Evolutionary conservation across 2,329 filamentous ascomycete species (phyloP).

Genomic region (Didymella sp.): DNA sequence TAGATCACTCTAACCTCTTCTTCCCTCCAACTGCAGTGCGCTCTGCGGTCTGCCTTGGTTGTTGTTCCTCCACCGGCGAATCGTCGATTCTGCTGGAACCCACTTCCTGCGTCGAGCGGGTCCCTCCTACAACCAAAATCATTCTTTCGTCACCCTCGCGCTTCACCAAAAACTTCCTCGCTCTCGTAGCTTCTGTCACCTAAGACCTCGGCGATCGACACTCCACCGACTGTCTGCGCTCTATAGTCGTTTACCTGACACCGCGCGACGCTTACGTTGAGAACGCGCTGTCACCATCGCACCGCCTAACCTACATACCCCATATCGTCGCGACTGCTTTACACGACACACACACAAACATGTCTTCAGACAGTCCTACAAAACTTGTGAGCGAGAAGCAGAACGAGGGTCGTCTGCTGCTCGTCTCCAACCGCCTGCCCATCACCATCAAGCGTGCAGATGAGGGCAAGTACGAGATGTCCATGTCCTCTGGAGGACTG

Average conservation of each 20-base stretch:
- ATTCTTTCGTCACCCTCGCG: conserved; percentile 43
- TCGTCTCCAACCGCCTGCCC: conserved; percentile 92
- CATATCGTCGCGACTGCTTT: conserved; percentile 5
- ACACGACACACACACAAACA: conserved; percentile 18
- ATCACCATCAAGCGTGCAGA: conserved; percentile 96
- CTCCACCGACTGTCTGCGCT: conserved; percentile 4
- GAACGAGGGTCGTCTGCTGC: conserved; percentile 66
- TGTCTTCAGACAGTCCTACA: conserved; percentile 42
- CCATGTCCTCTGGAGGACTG: conserved; percentile 95
- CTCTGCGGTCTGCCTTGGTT: conserved; percentile 19
- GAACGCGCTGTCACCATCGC: conserved; percentile 6
- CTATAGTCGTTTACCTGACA: neutral
- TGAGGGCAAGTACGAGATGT: conserved; percentile 90
- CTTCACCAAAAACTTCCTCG: conserved; percentile 9
- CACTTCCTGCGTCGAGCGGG: conserved; percentile 33
- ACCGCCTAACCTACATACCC: conserved; percentile 12
- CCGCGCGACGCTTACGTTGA: conserved; percentile 1
- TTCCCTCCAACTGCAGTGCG: conserved; percentile 18
- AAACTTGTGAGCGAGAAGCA: conserved; percentile 35
- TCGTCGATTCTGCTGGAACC: conserved; percentile 40
- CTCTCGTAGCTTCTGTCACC: conserved; percentile 3
- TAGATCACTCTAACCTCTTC: conserved; percentile 21
- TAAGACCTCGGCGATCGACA: conserved; percentile 6
- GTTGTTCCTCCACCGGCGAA: conserved; percentile 18
- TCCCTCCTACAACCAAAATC: conserved; percentile 34